phyloP scores from a whole-genome alignment of 495 filamentous ascomycete species.

The Trichodelitschia bisporula region DNA sequence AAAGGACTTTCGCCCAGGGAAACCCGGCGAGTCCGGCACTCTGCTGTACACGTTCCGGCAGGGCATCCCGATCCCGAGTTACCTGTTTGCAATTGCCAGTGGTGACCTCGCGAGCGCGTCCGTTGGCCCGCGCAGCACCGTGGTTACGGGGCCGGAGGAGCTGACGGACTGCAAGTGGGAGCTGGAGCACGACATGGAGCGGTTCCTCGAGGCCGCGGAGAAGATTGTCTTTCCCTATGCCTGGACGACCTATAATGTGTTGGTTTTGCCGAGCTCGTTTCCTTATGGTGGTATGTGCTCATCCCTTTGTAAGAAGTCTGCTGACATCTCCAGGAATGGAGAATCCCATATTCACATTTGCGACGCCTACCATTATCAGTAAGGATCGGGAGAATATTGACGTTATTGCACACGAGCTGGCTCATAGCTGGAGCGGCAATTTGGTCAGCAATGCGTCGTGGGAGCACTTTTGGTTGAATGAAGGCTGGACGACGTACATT shows the following conservation, averaged over 20 bases:
- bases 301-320: background rate
- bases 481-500: slow-evolving; percentile 87
- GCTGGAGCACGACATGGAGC: slow-evolving; percentile 70
- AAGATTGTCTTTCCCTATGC: slow-evolving; percentile 68
- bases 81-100: slow-evolving; percentile 77
- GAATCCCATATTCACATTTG: slow-evolving; percentile 83
- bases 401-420: slow-evolving; percentile 87
- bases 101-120: slow-evolving; percentile 64
- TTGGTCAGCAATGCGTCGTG: slow-evolving; percentile 73
- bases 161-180: slow-evolving; percentile 69
- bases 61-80: slow-evolving; percentile 76
- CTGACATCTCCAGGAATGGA: slow-evolving; percentile 42
- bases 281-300: background rate
- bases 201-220: slow-evolving; percentile 71
- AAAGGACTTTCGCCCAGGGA: slow-evolving; percentile 20
- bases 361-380: slow-evolving; percentile 75
- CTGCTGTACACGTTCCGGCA: slow-evolving; percentile 65
- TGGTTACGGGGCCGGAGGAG: slow-evolving; percentile 72
- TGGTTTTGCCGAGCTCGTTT: slow-evolving; percentile 62
- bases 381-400: slow-evolving; percentile 87
- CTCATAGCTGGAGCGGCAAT: slow-evolving; percentile 86
- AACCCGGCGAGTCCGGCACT: slow-evolving; percentile 22
- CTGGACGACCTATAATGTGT: slow-evolving; percentile 87
- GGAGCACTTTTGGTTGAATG: slow-evolving; percentile 97
- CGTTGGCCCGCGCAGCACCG: slow-evolving; percentile 62